These are phyloP conservation scores for Betula pendula DNA, from an alignment of 306 rosid species.

Conservation along the genomic window DNA sequence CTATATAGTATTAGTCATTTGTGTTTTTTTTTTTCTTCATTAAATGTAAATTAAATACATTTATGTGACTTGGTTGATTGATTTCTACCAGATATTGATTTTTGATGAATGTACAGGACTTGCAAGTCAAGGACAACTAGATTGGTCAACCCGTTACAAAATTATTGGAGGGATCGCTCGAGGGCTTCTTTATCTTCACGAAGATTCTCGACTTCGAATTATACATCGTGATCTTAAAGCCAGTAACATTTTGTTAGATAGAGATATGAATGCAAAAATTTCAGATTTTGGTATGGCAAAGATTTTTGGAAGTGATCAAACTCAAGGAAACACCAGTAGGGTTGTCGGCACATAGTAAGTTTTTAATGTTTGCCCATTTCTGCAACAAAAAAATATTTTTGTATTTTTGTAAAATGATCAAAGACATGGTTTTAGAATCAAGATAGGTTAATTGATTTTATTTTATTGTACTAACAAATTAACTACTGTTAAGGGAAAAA, in stretches of 20 bases:
- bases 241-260: conserved; percentile 29
- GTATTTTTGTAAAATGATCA: no score
- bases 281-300: conserved; percentile 32
- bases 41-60: no score
- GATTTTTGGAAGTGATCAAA: conserved; percentile 29
- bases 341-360: conserved; percentile 38
- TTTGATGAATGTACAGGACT: conserved; percentile 20
- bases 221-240: conserved; percentile 46
- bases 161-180: conserved; percentile 38
- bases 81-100: neutral
- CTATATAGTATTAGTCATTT: no score
- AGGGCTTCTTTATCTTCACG: conserved; percentile 38
- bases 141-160: conserved; percentile 43
- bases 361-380: neutral
- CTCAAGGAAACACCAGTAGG: conserved; percentile 19
- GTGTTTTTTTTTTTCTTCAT: no score
- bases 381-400: no score
- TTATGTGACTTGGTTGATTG: no score
- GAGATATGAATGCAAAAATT: conserved; percentile 29
- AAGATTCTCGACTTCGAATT: conserved; percentile 40
- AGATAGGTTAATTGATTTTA: no score
- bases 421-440: no score
- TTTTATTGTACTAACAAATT: no score
- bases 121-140: conserved; percentile 22
- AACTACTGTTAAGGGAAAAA: no score